Percentiles rank a stretch among this genome's conserved stretches.
These are phyloP conservation scores for Gonapodya prolifera DNA, from an alignment of 192 early-diverging fungal species.

Conservation along the genomic window DNA sequence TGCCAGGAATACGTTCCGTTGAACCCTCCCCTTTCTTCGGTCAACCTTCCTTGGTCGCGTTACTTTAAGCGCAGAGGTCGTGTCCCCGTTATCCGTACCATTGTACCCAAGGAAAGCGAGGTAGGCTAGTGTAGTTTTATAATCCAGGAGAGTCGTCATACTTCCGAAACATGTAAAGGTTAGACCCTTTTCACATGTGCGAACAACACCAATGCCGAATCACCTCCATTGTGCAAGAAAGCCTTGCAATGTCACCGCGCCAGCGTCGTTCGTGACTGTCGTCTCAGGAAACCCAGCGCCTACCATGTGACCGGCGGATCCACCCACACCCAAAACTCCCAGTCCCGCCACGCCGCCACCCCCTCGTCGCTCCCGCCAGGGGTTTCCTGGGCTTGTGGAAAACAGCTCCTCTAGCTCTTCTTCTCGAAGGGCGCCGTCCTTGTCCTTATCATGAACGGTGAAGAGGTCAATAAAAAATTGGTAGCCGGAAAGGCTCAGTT, in stretches of 20 bases:
- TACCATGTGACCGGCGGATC: background rate
- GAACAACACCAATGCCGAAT: background rate
- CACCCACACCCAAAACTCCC: background rate
- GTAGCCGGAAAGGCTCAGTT: constrained; percentile 86
- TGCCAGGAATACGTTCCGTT: constrained; percentile 80
- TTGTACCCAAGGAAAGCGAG: constrained; percentile 89
- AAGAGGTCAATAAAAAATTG: constrained; percentile 92
- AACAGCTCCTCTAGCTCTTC: constrained; percentile 78
- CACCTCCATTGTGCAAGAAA: constrained; percentile 99
- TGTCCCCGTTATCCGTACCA: constrained; percentile 43
- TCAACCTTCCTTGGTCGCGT: constrained; percentile 54
- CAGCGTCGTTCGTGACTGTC: constrained; percentile 78
- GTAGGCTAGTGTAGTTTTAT: constrained; percentile 80
- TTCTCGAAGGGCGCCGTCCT: constrained; percentile 85
- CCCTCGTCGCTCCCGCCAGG: constrained; percentile 50
- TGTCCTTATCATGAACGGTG: constrained; percentile 88
- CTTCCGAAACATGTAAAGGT: constrained; percentile 23
- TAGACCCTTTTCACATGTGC: background rate
- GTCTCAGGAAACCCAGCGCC: constrained; percentile 75
- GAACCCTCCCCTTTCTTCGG: constrained; percentile 68
- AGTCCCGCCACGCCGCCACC: background rate
- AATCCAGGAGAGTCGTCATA: constrained; percentile 91
- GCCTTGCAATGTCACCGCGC: constrained; percentile 85
- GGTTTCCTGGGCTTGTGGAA: constrained; percentile 76
- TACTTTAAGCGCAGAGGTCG: constrained; percentile 73